Base-by-base conservation (phyloP, 169 alveolate species). In the Fabrea salina region DNA sequence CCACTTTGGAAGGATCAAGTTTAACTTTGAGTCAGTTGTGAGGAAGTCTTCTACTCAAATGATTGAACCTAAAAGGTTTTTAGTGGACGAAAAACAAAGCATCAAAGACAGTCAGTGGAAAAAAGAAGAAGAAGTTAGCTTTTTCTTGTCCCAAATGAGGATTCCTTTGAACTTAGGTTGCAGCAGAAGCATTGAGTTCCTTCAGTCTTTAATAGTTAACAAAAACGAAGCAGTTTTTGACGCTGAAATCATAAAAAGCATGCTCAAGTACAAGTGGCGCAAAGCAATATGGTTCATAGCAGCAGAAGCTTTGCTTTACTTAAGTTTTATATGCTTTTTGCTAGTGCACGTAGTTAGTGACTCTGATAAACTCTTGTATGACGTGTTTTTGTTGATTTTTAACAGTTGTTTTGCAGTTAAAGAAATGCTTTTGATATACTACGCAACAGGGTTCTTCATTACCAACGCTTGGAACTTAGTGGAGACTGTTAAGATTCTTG, bases 221-320 rank as follows among this genome's bases (percentile, higher is more conserved):
- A 0, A 64, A 22, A 64, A 64, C 54, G 8, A 19, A 37, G 75
- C 35, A 64, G 25, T 64, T 32, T 64, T 64, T n/a, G 41, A 11
- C 4, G 41, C 57, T 0, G 13, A 64, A 16, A 4, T 64, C 0
- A 22, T 64, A 0, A 64, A 64, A 40, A 27, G 33, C 4, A 4
- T 64, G 50, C 66, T 64, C 11, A 6, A 16, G 50, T 64, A 7
- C 41, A 64, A 64, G 6, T 64, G 75, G 54, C 4, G 57, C 35
- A 19, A 30, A 40, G 0, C 22, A 5, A 5, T 61, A 16, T 33
- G 32, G n/a, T 16, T 61, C 22, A 13, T 61, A 35, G 13, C 39
- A 35, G 11, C 39, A 2, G 51, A 61, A 61, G 13, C 49, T 61
- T 2, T 61, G 0, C n/a, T 61, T 33, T 61, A 61, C 39, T 35